These are phyloP conservation scores for Ulota crispa DNA, from an alignment of 225 moss, liverwort and hornwort genomes.

Conservation along the genomic window DNA sequence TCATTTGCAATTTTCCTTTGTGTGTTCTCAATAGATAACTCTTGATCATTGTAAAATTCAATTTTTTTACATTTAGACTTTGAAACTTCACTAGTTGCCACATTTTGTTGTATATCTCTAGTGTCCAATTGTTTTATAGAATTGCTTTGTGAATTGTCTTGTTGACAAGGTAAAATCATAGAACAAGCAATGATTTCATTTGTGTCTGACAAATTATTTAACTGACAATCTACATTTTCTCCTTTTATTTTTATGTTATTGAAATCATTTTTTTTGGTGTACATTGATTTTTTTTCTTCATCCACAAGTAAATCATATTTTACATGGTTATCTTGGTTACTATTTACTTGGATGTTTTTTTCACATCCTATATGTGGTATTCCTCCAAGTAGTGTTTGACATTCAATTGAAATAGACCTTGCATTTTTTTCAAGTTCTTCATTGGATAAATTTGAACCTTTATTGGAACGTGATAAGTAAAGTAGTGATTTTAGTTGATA, in stretches of 20 bases:
- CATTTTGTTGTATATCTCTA: background rate
- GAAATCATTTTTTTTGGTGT: background rate
- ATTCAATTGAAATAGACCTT: background rate
- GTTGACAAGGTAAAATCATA: slow-evolving; percentile 12
- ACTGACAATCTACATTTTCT: background rate
- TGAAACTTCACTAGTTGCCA: background rate
- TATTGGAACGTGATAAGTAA: background rate
- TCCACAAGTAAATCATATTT: background rate
- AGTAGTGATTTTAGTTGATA: background rate
- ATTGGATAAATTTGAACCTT: background rate
- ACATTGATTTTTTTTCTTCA: background rate
- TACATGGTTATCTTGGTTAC: background rate
- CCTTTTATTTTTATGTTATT: background rate
- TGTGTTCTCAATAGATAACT: background rate
- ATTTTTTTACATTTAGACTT: background rate
- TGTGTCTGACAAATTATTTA: slow-evolving; percentile 23
- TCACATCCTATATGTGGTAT: background rate
- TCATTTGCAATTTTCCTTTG: background rate
- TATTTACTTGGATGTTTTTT: background rate
- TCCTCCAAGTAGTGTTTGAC: background rate
- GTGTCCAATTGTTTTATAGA: background rate
- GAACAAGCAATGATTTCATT: slow-evolving; percentile 22
- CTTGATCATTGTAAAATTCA: background rate
- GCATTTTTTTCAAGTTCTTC: background rate
- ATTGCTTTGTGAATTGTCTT: background rate